A percentile compares a stretch with the other conserved stretches of the same genome.
Conservation (phyloP, 1,139 yeast species). For the Yamadazyma dushanensis region DNA sequence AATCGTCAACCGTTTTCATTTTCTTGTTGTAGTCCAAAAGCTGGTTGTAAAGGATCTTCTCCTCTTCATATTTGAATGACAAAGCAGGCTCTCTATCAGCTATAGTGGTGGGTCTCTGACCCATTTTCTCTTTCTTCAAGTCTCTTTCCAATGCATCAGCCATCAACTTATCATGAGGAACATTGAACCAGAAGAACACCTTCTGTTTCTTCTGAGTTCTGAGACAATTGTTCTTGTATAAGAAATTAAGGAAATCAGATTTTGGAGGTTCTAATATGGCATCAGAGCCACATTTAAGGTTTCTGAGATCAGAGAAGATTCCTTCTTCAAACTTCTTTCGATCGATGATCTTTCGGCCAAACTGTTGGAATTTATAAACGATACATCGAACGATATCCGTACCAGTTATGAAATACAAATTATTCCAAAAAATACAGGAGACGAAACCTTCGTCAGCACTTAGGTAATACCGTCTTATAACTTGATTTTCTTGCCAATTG, state of each 20-base stretch:
- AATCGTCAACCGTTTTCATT: conserved; percentile 17
- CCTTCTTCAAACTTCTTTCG: conserved; percentile 97
- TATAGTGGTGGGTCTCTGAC: conserved; percentile 60
- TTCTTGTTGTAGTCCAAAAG: conserved; percentile 36
- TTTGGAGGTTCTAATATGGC: conserved; percentile 88
- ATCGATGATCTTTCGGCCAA: conserved; percentile 83
- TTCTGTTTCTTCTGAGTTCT: conserved; percentile 96
- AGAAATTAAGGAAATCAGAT: conserved; percentile 79
- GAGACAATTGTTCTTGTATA: conserved; percentile 83
- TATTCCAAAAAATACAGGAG: conserved; percentile 91
- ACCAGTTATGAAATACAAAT: conserved; percentile 87
- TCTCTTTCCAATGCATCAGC: conserved; percentile 95
- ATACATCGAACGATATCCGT: conserved; percentile 94
- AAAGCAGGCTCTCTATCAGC: conserved; percentile 63
- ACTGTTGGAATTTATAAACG: conserved; percentile 83
- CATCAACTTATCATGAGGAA: conserved; percentile 89
- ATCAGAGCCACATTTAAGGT: conserved; percentile 83
- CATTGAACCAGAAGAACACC: conserved; percentile 96
- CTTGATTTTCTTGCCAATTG: conserved; percentile 88
- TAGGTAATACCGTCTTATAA: conserved; percentile 79
- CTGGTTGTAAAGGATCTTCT: conserved; percentile 48
- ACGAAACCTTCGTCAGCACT: conserved; percentile 90
- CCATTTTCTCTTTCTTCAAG: conserved; percentile 68
- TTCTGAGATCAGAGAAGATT: conserved; percentile 84
- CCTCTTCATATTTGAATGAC: conserved; percentile 56